Evolutionary conservation across 2,329 filamentous ascomycete species (phyloP).

Genomic region (Hymenoscyphus infarciens): DNA sequence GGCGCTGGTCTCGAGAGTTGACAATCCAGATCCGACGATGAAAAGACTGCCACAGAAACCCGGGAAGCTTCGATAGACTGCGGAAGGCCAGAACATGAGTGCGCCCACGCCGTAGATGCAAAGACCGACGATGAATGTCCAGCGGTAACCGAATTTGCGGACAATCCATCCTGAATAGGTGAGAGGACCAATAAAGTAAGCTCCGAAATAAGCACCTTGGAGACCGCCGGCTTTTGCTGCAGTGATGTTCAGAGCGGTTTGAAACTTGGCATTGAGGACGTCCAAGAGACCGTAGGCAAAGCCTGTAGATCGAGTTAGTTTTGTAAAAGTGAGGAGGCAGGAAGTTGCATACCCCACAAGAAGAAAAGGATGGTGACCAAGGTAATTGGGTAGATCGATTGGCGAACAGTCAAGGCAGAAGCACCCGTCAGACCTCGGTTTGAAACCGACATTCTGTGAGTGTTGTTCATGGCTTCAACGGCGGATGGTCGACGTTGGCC

Average conservation of each 20-base stretch:
- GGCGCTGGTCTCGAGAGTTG: conserved; percentile 73
- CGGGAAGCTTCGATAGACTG: conserved; percentile 46
- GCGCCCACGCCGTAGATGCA: conserved; percentile 57
- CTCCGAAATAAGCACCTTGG: conserved; percentile 66
- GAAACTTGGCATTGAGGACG: conserved; percentile 71
- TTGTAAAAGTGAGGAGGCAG: not conserved
- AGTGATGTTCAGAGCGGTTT: conserved; percentile 58
- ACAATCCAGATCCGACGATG: conserved; percentile 72
- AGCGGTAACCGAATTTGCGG: conserved; percentile 58
- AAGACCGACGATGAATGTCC: conserved; percentile 64
- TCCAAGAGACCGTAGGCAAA: conserved; percentile 85
- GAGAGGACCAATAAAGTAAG: conserved; percentile 44
- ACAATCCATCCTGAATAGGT: conserved; percentile 64
- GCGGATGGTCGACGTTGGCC: conserved; percentile 15
- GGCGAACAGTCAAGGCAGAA: conserved; percentile 14
- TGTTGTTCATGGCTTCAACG: conserved; percentile 11
- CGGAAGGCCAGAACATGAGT: conserved; percentile 9
- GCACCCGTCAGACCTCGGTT: conserved; percentile 15
- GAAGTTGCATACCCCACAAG: conserved; percentile 9
- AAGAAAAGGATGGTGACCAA: conserved; percentile 15
- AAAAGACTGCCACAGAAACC: conserved; percentile 73
- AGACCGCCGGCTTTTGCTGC: conserved; percentile 61
- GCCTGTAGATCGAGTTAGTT: conserved; percentile 40
- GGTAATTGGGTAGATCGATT: conserved; percentile 17
- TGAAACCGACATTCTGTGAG: conserved; percentile 10